These are phyloP conservation scores for Neckera pumila DNA, from an alignment of 225 moss, liverwort and hornwort species.

Conservation along the genomic window DNA sequence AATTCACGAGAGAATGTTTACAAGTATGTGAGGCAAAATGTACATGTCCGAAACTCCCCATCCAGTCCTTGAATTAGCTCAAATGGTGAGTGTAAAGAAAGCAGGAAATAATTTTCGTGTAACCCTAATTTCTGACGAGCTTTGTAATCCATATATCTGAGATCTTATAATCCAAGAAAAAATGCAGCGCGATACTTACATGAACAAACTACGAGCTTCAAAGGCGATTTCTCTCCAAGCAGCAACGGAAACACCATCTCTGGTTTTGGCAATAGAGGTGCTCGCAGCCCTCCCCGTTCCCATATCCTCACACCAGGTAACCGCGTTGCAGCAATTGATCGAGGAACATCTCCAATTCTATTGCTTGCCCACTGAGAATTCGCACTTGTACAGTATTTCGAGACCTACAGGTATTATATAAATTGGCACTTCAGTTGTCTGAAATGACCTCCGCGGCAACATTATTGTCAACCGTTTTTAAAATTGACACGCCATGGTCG, in stretches of 20 bases:
- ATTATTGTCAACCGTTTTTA: background rate
- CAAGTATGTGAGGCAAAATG: background rate
- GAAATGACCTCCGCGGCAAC: background rate
- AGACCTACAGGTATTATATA: background rate
- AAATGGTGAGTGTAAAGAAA: background rate
- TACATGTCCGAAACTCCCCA: background rate
- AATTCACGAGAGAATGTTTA: background rate
- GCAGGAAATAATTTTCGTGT: background rate
- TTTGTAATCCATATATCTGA: background rate
- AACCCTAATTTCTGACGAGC: background rate
- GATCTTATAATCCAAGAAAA: background rate
- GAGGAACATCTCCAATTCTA: background rate
- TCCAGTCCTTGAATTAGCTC: background rate
- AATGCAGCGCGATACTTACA: background rate
- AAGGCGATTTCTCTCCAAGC: background rate
- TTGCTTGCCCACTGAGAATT: background rate
- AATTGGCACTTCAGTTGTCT: background rate
- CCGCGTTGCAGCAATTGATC: background rate
- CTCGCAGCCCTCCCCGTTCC: constrained; percentile 10
- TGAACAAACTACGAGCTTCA: constrained; percentile 3
- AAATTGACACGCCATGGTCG: background rate
- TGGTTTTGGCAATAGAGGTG: background rate
- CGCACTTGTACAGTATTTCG: background rate
- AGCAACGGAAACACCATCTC: background rate
- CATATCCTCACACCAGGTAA: background rate